A percentile compares a stretch with the other conserved stretches of the same genome.
These are phyloP conservation scores for Fusarium subtropicale DNA, from an alignment of 2,329 filamentous ascomycete genomes.

Conservation along the genomic window DNA sequence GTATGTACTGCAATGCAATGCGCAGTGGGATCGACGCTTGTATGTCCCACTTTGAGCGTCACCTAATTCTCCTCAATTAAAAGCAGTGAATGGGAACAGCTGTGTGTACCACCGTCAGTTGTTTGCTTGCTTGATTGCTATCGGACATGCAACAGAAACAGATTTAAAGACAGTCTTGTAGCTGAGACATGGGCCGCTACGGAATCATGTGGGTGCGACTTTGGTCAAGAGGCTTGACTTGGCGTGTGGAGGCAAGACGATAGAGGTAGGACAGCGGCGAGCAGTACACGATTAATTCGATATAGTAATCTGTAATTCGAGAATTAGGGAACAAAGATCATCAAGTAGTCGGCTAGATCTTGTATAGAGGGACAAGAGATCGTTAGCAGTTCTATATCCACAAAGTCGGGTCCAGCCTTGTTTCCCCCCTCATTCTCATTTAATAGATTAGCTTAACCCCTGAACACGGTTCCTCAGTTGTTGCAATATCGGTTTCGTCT, in stretches of 20 bases:
- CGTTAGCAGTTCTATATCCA: conserved; percentile 12
- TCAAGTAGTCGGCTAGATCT: not conserved
- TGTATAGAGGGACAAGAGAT: conserved; percentile 11
- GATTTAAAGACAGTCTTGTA: conserved; percentile 40
- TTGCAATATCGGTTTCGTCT: not conserved
- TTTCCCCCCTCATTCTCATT: conserved; percentile 10
- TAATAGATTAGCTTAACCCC: conserved; percentile 11
- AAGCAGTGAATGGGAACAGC: conserved; percentile 2
- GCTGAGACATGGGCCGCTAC: conserved; percentile 57
- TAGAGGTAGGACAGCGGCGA: not conserved
- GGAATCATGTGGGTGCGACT: conserved; percentile 22
- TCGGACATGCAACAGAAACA: conserved; percentile 17
- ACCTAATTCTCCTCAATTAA: conserved; percentile 27
- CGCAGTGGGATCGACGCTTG: conserved; percentile 36
- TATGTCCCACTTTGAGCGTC: conserved; percentile 38
- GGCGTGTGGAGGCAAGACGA: not conserved
- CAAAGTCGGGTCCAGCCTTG: conserved; percentile 20
- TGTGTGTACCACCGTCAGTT: conserved; percentile 4
- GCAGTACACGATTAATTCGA: not conserved
- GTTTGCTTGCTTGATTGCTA: not conserved
- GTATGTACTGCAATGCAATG: conserved; percentile 26
- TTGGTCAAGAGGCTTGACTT: conserved; percentile 19
- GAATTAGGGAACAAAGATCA: not conserved
- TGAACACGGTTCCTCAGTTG: conserved; percentile 7
- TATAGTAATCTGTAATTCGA: not conserved